These are phyloP conservation scores for Saturnispora sekii DNA, from an alignment of 805 yeast genomes.

Conservation along the genomic window DNA sequence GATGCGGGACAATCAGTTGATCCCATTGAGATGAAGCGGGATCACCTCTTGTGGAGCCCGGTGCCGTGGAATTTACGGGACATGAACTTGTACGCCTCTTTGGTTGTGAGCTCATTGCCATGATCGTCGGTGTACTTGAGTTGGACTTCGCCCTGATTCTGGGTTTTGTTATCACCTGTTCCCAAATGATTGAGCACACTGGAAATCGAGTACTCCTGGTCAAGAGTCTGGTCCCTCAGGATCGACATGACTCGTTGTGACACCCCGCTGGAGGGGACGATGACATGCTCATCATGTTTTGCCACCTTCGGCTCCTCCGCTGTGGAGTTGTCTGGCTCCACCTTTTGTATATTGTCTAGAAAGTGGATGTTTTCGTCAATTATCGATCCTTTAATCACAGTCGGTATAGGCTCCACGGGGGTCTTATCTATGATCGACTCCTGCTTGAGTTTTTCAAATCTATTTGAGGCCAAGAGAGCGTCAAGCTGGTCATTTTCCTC, in stretches of 20 bases:
- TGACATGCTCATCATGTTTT: neutral
- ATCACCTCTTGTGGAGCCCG: conserved; percentile 11
- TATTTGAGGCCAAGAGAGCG: conserved; percentile 21
- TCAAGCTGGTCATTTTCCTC: conserved; percentile 15
- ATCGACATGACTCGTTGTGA: neutral
- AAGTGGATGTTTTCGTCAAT: conserved; percentile 31
- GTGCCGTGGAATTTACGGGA: conserved; percentile 73
- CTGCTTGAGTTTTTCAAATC: conserved; percentile 13
- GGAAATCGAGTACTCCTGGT: conserved; percentile 7
- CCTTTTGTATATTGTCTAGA: conserved; percentile 19
- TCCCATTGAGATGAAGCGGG: conserved; percentile 38
- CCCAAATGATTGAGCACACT: conserved; percentile 8
- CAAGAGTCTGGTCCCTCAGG: neutral
- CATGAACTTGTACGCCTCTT: conserved; percentile 67
- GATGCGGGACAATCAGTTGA: conserved; percentile 50
- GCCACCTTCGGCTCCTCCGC: neutral
- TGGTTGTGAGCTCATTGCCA: conserved; percentile 50
- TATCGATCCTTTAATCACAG: conserved; percentile 12
- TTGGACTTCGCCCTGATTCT: conserved; percentile 27
- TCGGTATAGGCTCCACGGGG: conserved; percentile 4
- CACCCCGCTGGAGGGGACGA: neutral
- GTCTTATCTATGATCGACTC: neutral
- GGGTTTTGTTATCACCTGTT: conserved; percentile 6
- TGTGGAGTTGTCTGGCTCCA: neutral
- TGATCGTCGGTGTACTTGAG: conserved; percentile 53